These are phyloP conservation scores for Alternaria rosae DNA, from an alignment of 2,329 filamentous ascomycete genomes.

Conservation along the genomic window DNA sequence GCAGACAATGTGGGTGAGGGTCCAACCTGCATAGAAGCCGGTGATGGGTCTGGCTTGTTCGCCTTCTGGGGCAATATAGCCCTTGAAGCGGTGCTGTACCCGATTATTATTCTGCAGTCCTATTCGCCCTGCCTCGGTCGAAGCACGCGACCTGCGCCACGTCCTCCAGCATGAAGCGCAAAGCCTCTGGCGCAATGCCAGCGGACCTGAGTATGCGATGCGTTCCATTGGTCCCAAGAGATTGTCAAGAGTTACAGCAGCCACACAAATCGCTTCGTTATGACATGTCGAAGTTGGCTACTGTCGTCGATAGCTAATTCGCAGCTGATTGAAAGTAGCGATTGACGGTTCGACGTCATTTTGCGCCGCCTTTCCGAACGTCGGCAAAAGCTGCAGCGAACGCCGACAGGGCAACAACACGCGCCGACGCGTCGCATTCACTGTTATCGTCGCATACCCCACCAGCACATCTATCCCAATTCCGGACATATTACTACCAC, in stretches of 20 bases:
- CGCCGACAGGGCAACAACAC: conserved; percentile 34
- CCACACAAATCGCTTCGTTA: not conserved
- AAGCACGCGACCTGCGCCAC: conserved; percentile 16
- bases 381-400: conserved; percentile 38
- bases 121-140: conserved; percentile 14
- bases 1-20: not conserved
- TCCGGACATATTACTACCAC: conserved; percentile 1
- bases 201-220: conserved; percentile 21
- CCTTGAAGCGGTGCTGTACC: conserved; percentile 45
- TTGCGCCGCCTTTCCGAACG: conserved; percentile 31
- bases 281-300: conserved; percentile 7
- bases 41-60: conserved; percentile 49
- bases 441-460: conserved; percentile 10
- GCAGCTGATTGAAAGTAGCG: conserved; percentile 19
- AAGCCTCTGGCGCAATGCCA: conserved; percentile 30
- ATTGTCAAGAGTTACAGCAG: not conserved
- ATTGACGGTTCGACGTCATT: conserved; percentile 41
- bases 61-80: conserved; percentile 47
- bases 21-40: conserved; percentile 49
- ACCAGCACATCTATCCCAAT: not conserved
- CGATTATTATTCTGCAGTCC: conserved; percentile 46
- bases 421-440: conserved; percentile 39
- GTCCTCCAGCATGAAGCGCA: conserved; percentile 36
- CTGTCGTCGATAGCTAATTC: not conserved
- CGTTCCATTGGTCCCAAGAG: conserved; percentile 17